A percentile compares a stretch with the other conserved stretches of the same genome.
Evolutionary conservation across 352 stramenopile genomes (phyloP).

Genomic region (Ophiocytium majus): DNA sequence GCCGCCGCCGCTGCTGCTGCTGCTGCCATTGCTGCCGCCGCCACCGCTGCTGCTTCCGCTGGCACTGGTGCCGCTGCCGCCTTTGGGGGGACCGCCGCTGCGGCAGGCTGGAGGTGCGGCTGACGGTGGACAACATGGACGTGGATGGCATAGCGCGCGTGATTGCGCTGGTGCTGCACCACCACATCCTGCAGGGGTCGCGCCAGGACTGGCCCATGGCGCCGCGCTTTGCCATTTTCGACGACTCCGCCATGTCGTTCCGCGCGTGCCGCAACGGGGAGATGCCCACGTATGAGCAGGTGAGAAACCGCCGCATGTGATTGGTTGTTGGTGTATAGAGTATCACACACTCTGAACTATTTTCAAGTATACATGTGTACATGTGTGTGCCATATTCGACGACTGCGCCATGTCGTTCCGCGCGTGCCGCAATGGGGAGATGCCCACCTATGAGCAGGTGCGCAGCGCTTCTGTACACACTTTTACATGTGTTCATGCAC

Average conservation of each 20-base stretch:
- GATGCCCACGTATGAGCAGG: conserved; percentile 10
- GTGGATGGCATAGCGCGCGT: conserved; percentile 48
- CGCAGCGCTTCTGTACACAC: not conserved
- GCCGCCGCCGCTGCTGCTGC: too few relatives aligned
- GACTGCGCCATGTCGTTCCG: conserved; percentile 36
- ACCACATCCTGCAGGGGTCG: conserved; percentile 51
- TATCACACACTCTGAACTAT: not conserved
- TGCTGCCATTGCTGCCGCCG: too few relatives aligned
- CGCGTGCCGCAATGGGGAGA: not conserved
- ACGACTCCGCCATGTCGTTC: conserved; percentile 41
- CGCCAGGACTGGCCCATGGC: conserved; percentile 43
- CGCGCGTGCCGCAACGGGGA: not conserved
- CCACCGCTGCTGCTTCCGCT: too few relatives aligned
- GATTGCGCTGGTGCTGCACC: conserved; percentile 45
- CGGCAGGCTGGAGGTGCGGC: conserved; percentile 48
- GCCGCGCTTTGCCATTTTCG: conserved; percentile 43
- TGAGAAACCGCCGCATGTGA: not conserved
- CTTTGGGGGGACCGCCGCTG: too few relatives aligned
- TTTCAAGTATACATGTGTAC: too few relatives aligned
- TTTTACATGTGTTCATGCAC: too few relatives aligned
- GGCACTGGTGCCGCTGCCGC: too few relatives aligned
- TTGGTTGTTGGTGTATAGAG: not conserved
- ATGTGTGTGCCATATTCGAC: conserved; percentile 53
- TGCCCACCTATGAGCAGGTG: conserved; percentile 17
- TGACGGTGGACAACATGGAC: conserved; percentile 52